Percentiles rank a stretch among this genome's conserved stretches.
phyloP scores from a whole-genome alignment of 78 protist species.

The Creolimax fragrantissima region DNA sequence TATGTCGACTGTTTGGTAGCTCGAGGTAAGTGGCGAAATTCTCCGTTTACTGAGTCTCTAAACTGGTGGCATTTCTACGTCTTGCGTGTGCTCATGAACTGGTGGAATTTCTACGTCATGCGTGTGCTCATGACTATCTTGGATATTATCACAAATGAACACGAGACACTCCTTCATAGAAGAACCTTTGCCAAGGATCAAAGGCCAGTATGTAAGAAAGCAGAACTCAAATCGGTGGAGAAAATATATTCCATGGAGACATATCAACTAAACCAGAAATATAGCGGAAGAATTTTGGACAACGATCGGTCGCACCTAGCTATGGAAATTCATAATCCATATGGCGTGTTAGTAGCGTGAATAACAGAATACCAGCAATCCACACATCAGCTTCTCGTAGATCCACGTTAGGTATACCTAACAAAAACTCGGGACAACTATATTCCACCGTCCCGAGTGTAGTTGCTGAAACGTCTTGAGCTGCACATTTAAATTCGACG shows the following conservation, averaged over 20 bases:
- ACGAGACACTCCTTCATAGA: background rate
- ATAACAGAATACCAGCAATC: background rate
- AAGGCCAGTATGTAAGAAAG: background rate
- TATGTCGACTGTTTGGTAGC: too few relatives aligned
- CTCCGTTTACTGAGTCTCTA: too few relatives aligned
- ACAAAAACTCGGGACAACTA: background rate
- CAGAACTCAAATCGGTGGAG: background rate
- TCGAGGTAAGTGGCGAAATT: too few relatives aligned
- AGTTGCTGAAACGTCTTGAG: background rate
- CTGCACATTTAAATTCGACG: slow-evolving; percentile 6
- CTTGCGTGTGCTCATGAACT: too few relatives aligned
- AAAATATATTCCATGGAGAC: background rate
- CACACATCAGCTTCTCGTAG: background rate
- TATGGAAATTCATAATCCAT: background rate
- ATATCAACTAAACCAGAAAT: background rate
- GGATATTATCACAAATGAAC: background rate
- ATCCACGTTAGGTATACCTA: background rate
- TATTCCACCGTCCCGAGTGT: background rate
- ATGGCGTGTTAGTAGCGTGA: background rate
- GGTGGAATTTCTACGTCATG: background rate
- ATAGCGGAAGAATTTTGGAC: background rate
- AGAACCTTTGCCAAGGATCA: background rate
- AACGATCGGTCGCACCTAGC: background rate
- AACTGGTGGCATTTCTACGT: too few relatives aligned
- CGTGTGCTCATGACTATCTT: background rate